These are phyloP conservation scores for Beauveria brongniartii DNA, from an alignment of 2,329 filamentous ascomycete species.

Conservation along the genomic window DNA sequence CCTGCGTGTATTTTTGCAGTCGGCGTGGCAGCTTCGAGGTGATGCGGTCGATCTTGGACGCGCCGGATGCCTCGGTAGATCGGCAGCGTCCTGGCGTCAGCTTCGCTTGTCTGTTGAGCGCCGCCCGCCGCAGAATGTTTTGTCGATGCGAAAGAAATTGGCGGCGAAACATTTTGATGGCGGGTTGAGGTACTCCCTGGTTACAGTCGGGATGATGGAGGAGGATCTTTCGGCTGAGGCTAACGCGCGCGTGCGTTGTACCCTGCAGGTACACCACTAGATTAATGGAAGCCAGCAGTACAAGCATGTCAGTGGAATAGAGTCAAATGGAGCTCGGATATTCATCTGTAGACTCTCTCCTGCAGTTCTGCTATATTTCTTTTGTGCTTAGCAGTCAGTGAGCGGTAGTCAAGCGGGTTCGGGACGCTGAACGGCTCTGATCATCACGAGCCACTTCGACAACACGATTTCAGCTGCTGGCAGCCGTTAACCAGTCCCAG, in stretches of 20 bases:
- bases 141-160: constrained; percentile 17
- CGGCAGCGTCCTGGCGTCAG: not conserved
- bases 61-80: constrained; percentile 22
- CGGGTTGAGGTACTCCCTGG: not conserved
- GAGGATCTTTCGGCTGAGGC: not conserved
- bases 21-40: constrained; percentile 53
- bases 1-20: constrained; percentile 60
- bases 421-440: too few relatives aligned
- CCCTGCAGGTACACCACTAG: not conserved
- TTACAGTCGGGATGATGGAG: not conserved
- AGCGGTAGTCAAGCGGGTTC: too few relatives aligned
- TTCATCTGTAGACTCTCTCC: not conserved
- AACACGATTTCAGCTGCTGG: rapidly evolving
- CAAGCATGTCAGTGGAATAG: not conserved
- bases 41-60: constrained; percentile 36
- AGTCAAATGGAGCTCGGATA: not conserved
- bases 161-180: constrained; percentile 20
- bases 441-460: too few relatives aligned
- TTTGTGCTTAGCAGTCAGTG: too few relatives aligned
- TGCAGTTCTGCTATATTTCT: not conserved
- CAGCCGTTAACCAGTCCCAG: too few relatives aligned
- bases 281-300: not conserved
- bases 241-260: not conserved
- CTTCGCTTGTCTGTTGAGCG: not conserved
- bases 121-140: constrained; percentile 12